Base-by-base conservation (phyloP, 495 filamentous ascomycete species). In the Aspergillus saccharolyticus region DNA sequence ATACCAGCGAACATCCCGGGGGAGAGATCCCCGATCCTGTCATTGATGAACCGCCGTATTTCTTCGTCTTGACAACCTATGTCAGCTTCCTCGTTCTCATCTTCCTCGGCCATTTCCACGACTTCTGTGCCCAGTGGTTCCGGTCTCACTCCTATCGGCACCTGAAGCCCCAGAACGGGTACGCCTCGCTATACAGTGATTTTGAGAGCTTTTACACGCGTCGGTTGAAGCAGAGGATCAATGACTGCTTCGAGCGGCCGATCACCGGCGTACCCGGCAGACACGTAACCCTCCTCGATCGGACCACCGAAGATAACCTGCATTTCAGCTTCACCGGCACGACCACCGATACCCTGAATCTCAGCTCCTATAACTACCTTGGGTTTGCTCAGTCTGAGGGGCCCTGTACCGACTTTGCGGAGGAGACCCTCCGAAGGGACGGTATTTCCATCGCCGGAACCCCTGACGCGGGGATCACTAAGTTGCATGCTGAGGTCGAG, bases 311-410 rank as follows among this genome's bases (percentile, higher is more conserved):
- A 57, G 86, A 96, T 66, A 95, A 96, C 63, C 74, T 85, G 56
- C 78, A 79, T 55, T 96, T 91, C 74, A 79, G 85, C 61, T 79
- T 87, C 62, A 89, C 83, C 19, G 90, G 91, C 42, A 90, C 87
- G 21, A 81, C 79, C 42, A 95, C 90, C 4, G 86, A 94, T 68
- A 95, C 91, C 0, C 74, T 96, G 44, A 96, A 96, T 67, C 85
- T 96, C 82, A 91, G 89, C 72, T 96, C 91, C 2, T 96, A 96
- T 76, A 96, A 96, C 66, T 96, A 96, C 66, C 85, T 96, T 6
- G 91, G 90, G 16, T 96, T 96, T 69, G 91, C 91, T 56, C 91
- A 96, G 69, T 94, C 91, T 8, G 89, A 93, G 60, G 91, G 91
- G 14, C 90, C 89, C 44, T 96, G 90, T 67, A 90, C 90, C 33